Base-by-base conservation (phyloP, 495 filamentous ascomycete genomes). In the Entonaema liquescens region DNA sequence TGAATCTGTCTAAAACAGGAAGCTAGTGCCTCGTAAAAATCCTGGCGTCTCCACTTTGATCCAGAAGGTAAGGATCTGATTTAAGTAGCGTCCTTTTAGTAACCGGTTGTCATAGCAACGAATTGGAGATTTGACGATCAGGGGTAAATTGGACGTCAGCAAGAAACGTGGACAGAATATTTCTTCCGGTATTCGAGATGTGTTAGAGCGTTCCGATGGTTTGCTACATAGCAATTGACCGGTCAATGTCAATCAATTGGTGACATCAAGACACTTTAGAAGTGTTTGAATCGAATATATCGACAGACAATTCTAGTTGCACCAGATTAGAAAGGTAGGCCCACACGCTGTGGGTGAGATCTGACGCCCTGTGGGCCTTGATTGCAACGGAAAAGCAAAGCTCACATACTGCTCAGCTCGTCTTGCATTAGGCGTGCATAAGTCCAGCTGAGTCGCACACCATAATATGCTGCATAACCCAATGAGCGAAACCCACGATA, bases 61-160 rank as follows among this genome's bases (percentile, higher is more conserved):
- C 40, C 36, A 50, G 19, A 52, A 56, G 62, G 50, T 57, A 68
- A 66, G 62, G 66, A 67, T 66, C 33, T 47, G 42, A 11, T 21
- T 47, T 13, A 21, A 23, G 56, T 64, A 67, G 73, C 67, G 67
- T 54, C 68, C 65, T 29, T 36, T 64, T 17, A 49, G n/a, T 57
- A 60, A 49, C 62, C 68, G 63, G 73, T 77, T 74, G 75, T 76
- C 75, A 74, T 76, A 47, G 70, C 73, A 77, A 77, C 74, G 59
- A 42, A 38, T 59, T 61, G 68, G 62, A 35, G 54, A 60, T 19
- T 50, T 13, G 71, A 25, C 62, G 75, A 70, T 74, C 70, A 75
- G 75, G 73, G 74, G 74, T 59, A 72, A 67, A 58, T 64, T 68
- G 47, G 71, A 59, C 19, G 40, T 71, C 49, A 70, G 47, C 59